phyloP scores from a whole-genome alignment of 139 green algal genomes.

The Klebsormidium nitens region DNA sequence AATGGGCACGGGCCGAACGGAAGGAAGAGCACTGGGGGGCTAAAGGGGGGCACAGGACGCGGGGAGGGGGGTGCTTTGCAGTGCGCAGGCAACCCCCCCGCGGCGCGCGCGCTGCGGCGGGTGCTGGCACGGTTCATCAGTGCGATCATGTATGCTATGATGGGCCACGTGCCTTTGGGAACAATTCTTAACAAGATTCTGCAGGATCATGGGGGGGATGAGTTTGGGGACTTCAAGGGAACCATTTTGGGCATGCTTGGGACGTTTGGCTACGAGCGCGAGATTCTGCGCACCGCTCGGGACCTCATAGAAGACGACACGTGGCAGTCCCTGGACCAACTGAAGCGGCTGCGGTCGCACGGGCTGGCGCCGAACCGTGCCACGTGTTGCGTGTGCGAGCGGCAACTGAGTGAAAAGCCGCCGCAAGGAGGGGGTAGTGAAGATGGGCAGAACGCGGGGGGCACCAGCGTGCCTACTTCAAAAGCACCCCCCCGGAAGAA shows the following conservation, averaged over 20 bases:
- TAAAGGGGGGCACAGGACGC: neutral
- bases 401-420: too few species aligned
- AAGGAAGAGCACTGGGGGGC: neutral
- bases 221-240: constrained; percentile 20
- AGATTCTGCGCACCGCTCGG: constrained; percentile 10
- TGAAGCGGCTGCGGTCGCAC: too few species aligned
- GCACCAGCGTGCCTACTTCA: too few species aligned
- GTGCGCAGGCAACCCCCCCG: neutral
- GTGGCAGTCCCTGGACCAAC: neutral
- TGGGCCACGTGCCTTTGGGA: constrained; percentile 19
- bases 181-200: constrained; percentile 17
- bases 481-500: too few species aligned
- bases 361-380: too few species aligned
- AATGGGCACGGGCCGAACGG: too few species aligned
- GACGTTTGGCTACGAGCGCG: constrained; percentile 12
- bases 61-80: constrained; percentile 1
- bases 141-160: constrained; percentile 26
- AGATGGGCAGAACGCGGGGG: too few species aligned
- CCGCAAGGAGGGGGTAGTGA: too few species aligned
- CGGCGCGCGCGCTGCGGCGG: neutral
- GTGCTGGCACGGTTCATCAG: constrained; percentile 8
- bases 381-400: too few species aligned
- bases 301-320: neutral
- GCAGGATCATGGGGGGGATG: constrained; percentile 10
- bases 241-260: constrained; percentile 25